Percentiles rank a stretch among this genome's conserved stretches.
phyloP scores from a whole-genome alignment of 1,284 basidiomycete species.

The Irpex sp. region DNA sequence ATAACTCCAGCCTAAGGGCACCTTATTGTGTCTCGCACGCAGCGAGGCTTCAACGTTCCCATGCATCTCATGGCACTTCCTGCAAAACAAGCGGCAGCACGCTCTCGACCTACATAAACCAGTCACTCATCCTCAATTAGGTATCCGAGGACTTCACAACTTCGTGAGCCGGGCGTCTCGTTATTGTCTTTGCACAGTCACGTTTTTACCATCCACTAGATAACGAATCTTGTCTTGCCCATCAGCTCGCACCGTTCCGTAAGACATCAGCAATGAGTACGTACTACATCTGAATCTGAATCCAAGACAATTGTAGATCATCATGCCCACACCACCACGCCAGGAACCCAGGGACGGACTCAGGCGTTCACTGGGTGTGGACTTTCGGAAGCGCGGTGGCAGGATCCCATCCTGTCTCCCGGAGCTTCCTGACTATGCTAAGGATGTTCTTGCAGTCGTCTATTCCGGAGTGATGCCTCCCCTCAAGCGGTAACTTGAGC shows the following conservation, averaged over 20 bases:
- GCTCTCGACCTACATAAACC: not conserved
- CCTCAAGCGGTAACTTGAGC: constrained; percentile 28
- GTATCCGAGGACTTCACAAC: not conserved
- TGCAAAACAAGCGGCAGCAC: not conserved
- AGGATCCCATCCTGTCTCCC: constrained; percentile 25
- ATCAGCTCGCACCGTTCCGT: not conserved
- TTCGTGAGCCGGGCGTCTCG: constrained; percentile 2
- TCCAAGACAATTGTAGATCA: not conserved
- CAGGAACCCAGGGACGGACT: not conserved
- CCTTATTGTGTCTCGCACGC: constrained; percentile 13
- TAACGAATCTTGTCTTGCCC: not conserved
- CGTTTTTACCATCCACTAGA: constrained; percentile 3
- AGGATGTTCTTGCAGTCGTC: constrained; percentile 39
- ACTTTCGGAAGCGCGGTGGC: constrained; percentile 6
- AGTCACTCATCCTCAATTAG: not conserved
- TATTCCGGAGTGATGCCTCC: constrained; percentile 38
- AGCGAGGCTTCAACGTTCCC: constrained; percentile 3
- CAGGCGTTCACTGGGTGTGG: not conserved
- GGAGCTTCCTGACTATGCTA: constrained; percentile 28
- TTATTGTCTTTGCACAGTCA: constrained; percentile 21
- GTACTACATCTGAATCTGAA: not conserved
- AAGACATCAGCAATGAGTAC: not conserved
- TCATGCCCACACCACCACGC: not conserved
- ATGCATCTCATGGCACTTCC: not conserved
- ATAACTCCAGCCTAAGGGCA: not conserved